Evolutionary conservation across 2,329 filamentous ascomycete species (phyloP).

Genomic region (Trichoderma semiorbis): DNA sequence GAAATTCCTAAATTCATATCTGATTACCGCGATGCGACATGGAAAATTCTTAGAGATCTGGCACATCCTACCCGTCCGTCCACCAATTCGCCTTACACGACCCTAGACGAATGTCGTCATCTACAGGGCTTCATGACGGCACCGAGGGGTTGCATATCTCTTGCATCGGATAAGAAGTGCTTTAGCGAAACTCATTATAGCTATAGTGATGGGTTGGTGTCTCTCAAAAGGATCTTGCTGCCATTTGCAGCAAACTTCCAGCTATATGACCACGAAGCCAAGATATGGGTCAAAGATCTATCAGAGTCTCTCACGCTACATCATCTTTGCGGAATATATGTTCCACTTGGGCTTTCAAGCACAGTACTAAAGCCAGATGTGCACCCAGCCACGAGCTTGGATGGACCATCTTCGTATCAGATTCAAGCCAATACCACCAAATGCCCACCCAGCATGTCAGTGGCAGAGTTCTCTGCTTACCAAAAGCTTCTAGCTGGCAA

Average conservation of each 20-base stretch:
- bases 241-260: constrained; percentile 18
- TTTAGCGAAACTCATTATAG: constrained; percentile 29
- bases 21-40: constrained; percentile 24
- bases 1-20: constrained; percentile 45
- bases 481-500: constrained; percentile 46
- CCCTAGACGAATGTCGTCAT: not conserved
- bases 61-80: not conserved
- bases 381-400: not conserved
- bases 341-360: constrained; percentile 11
- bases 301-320: constrained; percentile 40
- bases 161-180: constrained; percentile 27
- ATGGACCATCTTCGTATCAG: constrained; percentile 45
- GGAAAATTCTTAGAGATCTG: constrained; percentile 18
- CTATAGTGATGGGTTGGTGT: not conserved
- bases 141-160: not conserved
- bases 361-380: not conserved
- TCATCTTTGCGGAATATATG: constrained; percentile 37
- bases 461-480: constrained; percentile 53
- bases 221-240: not conserved
- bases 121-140: constrained; percentile 1
- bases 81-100: not conserved
- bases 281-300: constrained; percentile 12
- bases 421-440: constrained; percentile 47
- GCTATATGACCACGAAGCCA: not conserved
- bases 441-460: constrained; percentile 45